Base-by-base conservation (phyloP, 306 rosid species). In the Malus orientalis region DNA sequence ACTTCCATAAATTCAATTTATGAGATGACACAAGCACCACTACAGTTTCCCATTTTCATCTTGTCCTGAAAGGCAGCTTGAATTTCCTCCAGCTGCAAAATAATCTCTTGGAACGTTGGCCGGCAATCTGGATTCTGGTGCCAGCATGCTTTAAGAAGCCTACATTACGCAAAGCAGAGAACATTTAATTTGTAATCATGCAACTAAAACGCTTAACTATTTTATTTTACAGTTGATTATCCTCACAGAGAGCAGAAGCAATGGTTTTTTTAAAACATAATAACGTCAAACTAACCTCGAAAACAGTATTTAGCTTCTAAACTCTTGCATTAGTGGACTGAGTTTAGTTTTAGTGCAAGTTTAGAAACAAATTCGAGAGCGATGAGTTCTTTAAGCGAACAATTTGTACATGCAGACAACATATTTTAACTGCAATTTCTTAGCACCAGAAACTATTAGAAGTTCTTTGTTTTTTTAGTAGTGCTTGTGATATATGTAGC, bases 81-180 rank as follows among this genome's bases (percentile, higher is more conserved):
- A 65, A 80, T 61, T 30, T 0, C 1, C 72, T 80, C 84, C 36
- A 75, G 54, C 62, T 61, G 6, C 38, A 6, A 10, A 69, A 80
- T 80, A 65, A 80, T 80, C 20, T 69, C 67, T 23, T 62, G 53
- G 15, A 80, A 75, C 6, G 84, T 36, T 2, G 80, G 84, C 15
- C 83, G 71, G 20, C 25, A 80, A 47, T 80, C 67, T 22, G 79
- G 83, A 69, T 51, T 75, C 62, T 65, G 78, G 73, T 80, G 80
- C 84, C 84, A 80, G 72, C 84, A 80, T 19, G 38, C 36, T 20
- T 42, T 45, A 14, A 80, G 60, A 70, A 80, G 76, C 76, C 84
- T 80, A 36, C 1, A 16, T 36, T 44, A 59, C 19, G n/a, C 57
- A 73, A 16, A n/a, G 30, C 70, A 59, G 20, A 59, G 4, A 15